Evolutionary conservation across 75 land plant species (phyloP), one percentile per base, ranked within the genome.

Genomic region (Pinus taeda): DNA sequence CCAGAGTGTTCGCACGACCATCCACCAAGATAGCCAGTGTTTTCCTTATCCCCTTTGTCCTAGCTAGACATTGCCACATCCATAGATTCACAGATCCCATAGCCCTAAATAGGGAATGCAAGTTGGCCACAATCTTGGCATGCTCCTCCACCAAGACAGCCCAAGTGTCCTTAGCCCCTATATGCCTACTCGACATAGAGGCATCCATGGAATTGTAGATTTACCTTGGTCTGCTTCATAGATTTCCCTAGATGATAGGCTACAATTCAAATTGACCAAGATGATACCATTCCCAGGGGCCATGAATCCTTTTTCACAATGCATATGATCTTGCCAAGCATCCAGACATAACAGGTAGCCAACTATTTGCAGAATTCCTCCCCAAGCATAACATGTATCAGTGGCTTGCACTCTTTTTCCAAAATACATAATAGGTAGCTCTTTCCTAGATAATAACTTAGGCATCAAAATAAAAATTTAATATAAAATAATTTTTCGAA

Each of bases 141-240:
- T 85, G 87, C 3, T 96, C 98, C 30, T 92, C 98, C 37, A 91
- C 93, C 53, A 95, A 78, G 59, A 95, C 89, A 5, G 96, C 89
- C 20, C 93, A 77, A 14, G 70, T 82, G 1, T 88, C 82, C 67
- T 86, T 81, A 2, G 98, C 98, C 21, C 98, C 98, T 4, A 64
- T 58, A 76, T 95, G 96, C 1, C 93, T 96, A 15, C 98, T 96
- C 3, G 93, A 93, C 2, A 95, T 96, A 56, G 98, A 96, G 14
- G 94, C 92, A 64, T 95, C 98, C 36, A 95, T 85, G 14, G 94
- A 70, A 60, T 75, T 81, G 79, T 92, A 91, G 45, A 79, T 15
- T 69, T 81, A 11, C 63, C 80, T 11, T 69, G 49, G 5, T 88
- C 90, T 8, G 67, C 80, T 17, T 26, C 26, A 26, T 26, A 26